Evolutionary conservation across 1,284 basidiomycete genomes (phyloP), one percentile per base, ranked within the genome.

Genomic region (Waitea zeae): DNA sequence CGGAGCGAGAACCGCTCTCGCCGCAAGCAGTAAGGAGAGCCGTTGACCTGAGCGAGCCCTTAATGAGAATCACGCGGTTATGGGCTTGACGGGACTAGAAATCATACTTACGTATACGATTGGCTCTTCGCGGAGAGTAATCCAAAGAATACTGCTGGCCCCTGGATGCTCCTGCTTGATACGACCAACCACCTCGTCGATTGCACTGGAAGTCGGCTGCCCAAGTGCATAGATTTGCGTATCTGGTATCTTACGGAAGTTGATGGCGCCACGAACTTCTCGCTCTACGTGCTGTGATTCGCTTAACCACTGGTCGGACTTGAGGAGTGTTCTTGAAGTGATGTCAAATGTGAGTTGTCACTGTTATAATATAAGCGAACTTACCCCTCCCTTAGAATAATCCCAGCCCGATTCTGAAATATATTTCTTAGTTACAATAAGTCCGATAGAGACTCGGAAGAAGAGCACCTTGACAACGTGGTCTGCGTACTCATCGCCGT

Each of bases 401-500:
- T 88, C 1, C 92, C 90, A 39, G 71, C 79, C n/a, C 92, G 78
- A 49, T 88, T 86, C 74, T 86, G 46, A 33, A 7, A 40, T 28
- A 34, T 26, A 29, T 30, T n/a, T 31, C 36, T 38, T 15, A 38
- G 18, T 38, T 14, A 36, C 13, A 22, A 15, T 33, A 9, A 31
- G 4, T 9, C 17, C 24, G 34, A 18, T 12, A 12, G 5, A 20
- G 19, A 31, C 12, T 13, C 15, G 17, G 30, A 22, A 14, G 18
- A 12, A 28, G 38, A 59, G 31, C 35, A 81, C 82, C 62, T 82
- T 82, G 28, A 97, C 75, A 26, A 96, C 86, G 49, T 90, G 84
- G 36, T 86, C 83, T 3, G 86, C 87, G 61, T 88, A 96, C 50
- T 96, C 90, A 49, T 93, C 88, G 12, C 89, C 90, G 2, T 92